Conservation (phyloP, 129 eudicot genomes). For the Ambrosia trifida region DNA sequence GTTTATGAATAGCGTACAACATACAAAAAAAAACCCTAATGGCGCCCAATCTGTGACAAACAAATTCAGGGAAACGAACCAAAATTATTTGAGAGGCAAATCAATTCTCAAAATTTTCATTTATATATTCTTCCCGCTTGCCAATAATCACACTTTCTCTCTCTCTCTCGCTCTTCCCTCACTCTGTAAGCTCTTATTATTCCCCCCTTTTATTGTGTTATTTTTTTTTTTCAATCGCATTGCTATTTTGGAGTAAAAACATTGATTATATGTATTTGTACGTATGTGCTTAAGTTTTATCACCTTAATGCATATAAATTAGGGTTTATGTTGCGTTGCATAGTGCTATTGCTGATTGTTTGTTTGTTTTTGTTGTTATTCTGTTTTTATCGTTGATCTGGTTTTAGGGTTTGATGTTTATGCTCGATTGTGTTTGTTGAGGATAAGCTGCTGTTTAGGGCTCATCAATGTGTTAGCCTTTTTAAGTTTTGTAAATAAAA, state of each 20-base stretch:
- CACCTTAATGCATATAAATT: background rate
- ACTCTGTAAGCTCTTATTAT: slow-evolving; percentile 29
- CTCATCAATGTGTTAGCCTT: background rate
- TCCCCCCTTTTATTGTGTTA: background rate
- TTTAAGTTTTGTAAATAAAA: background rate
- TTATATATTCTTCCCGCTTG: slow-evolving; percentile 34
- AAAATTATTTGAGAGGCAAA: slow-evolving; percentile 30
- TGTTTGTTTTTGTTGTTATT: too few relatives aligned
- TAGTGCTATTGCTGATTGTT: background rate
- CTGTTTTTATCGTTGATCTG: background rate
- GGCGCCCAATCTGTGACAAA: slow-evolving; percentile 12
- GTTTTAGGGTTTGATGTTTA: background rate
- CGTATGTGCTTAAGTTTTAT: background rate
- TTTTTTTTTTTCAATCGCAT: slow-evolving; percentile 3
- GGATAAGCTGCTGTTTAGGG: background rate
- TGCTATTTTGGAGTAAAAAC: background rate
- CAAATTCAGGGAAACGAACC: slow-evolving; percentile 30
- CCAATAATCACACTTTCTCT: slow-evolving; percentile 3
- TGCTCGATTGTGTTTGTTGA: background rate
- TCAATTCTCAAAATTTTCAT: slow-evolving; percentile 21
- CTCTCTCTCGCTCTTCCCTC: slow-evolving; percentile 15
- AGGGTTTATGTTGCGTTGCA: too few relatives aligned
- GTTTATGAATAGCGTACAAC: slow-evolving; percentile 5
- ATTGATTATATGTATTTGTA: slow-evolving; percentile 10
- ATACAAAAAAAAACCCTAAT: slow-evolving; percentile 27